Conservation (phyloP, 768 basidiomycete genomes). For the Leccinum longicurvipes region DNA sequence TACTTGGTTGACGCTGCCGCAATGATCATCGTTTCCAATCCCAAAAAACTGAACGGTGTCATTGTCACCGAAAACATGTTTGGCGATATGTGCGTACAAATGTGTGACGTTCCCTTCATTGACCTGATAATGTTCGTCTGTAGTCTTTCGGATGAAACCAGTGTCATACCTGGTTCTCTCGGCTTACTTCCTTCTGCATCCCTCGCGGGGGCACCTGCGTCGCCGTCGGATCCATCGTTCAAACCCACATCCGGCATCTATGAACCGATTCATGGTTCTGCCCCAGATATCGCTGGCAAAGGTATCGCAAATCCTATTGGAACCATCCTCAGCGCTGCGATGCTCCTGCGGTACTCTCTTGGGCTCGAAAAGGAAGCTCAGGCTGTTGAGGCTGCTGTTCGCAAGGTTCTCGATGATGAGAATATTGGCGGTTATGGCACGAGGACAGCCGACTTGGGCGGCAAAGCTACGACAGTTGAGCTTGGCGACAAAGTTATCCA, state of each 20-base stretch:
- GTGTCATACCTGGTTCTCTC: constrained; percentile 96
- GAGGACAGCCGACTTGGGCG: constrained; percentile 87
- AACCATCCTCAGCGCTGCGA: constrained; percentile 89
- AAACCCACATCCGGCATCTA: constrained; percentile 86
- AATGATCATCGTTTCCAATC: constrained; percentile 90
- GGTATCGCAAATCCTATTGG: constrained; percentile 94
- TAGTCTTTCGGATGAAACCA: constrained; percentile 94
- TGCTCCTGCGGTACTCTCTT: constrained; percentile 93
- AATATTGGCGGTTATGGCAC: constrained; percentile 70
- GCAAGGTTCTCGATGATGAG: constrained; percentile 76
- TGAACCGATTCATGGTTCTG: constrained; percentile 96
- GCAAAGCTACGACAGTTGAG: constrained; percentile 67
- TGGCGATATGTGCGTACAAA: constrained; percentile 82
- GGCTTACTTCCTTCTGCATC: constrained; percentile 96
- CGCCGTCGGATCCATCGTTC: constrained; percentile 50
- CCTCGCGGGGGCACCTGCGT: constrained; percentile 80
- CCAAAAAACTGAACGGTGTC: constrained; percentile 91
- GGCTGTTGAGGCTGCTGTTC: constrained; percentile 87
- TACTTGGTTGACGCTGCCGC: constrained; percentile 93
- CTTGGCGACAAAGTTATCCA: constrained; percentile 84
- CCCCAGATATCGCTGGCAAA: constrained; percentile 92
- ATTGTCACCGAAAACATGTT: constrained; percentile 95
- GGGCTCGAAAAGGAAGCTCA: constrained; percentile 81
- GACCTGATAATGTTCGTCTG: neutral
- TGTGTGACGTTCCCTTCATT: neutral